A percentile compares a stretch with the other conserved stretches of the same genome.
Conservation (phyloP, 441 rosid species). For the Pelargonium australe region DNA sequence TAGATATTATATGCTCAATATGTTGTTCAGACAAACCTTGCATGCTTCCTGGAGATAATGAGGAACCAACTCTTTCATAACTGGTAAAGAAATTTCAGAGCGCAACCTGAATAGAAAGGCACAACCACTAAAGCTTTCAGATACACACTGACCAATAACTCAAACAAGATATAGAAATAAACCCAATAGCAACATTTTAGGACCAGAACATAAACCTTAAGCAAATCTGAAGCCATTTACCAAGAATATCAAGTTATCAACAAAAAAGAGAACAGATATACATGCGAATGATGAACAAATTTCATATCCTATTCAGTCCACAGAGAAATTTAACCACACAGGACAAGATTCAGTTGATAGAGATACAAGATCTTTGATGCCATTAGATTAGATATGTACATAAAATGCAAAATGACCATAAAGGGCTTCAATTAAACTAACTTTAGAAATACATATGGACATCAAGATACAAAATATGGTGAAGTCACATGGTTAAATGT, state of each 20-base stretch:
- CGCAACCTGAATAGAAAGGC: conserved; percentile 54
- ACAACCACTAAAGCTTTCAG: conserved; percentile 15
- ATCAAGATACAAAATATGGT: not conserved
- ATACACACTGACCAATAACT: conserved; percentile 7
- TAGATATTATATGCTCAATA: conserved; percentile 13
- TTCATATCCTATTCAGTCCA: not conserved
- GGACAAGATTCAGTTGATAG: conserved; percentile 1
- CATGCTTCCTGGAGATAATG: conserved; percentile 92
- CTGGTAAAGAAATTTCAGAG: conserved; percentile 91
- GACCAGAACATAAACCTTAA: not conserved
- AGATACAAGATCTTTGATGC: not conserved
- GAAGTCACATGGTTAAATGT: no score
- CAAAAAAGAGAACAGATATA: not conserved
- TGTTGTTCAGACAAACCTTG: conserved; percentile 51
- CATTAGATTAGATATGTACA: not conserved
- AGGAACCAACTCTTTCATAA: conserved; percentile 91
- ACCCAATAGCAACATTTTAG: not conserved
- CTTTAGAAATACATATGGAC: not conserved
- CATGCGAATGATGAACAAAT: not conserved
- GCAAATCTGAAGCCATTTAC: not conserved
- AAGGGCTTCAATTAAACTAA: not conserved
- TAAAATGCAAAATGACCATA: not conserved
- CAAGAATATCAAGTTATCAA: not conserved
- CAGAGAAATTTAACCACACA: not conserved
- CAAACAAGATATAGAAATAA: not conserved